These are phyloP conservation scores for Kwoniella shivajii DNA, from an alignment of 1,284 basidiomycete genomes.

Conservation along the genomic window DNA sequence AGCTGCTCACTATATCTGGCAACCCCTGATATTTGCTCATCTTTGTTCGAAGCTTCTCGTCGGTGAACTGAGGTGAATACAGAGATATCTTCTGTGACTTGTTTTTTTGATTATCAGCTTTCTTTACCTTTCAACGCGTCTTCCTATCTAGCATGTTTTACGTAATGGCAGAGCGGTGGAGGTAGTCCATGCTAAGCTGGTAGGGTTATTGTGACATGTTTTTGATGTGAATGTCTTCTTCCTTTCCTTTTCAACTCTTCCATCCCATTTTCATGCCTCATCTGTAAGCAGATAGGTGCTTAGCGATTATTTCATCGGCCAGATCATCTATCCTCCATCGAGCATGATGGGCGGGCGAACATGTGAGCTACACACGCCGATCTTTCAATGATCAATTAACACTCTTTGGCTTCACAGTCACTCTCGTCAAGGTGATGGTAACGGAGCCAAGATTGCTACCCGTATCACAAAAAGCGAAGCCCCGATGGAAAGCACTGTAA, in stretches of 20 bases:
- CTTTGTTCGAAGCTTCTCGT: conserved; percentile 18
- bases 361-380: neutral
- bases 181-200: conserved; percentile 14
- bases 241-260: neutral
- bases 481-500: conserved; percentile 24
- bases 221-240: neutral
- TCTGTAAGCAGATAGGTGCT: neutral
- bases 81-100: neutral
- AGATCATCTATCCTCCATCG: too few relatives aligned
- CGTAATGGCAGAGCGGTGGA: conserved; percentile 7
- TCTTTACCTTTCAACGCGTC: too few relatives aligned
- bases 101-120: too few relatives aligned
- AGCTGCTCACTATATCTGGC: conserved; percentile 77
- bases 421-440: conserved; percentile 7
- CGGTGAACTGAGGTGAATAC: neutral
- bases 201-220: too few relatives aligned
- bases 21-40: conserved; percentile 77
- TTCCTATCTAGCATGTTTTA: too few relatives aligned
- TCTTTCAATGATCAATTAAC: neutral
- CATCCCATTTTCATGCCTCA: neutral
- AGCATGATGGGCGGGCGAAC: neutral
- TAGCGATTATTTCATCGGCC: too few relatives aligned
- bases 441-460: conserved; percentile 15
- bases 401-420: neutral
- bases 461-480: conserved; percentile 2